phyloP scores from a whole-genome alignment of 305 asterid genomes.

The Rubia occidens region DNA sequence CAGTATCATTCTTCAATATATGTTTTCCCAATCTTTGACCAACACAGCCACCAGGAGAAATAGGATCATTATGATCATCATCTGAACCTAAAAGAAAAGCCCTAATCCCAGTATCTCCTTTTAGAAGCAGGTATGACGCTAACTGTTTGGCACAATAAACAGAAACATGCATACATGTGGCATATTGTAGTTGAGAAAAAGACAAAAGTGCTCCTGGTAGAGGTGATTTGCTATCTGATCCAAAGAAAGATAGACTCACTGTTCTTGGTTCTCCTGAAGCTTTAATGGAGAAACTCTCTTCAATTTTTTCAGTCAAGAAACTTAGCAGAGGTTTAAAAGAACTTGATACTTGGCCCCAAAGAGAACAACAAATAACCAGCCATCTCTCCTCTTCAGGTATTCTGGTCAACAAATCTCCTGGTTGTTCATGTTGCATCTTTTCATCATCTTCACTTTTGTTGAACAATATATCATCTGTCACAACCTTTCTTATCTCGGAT shows the following conservation, averaged over 20 bases:
- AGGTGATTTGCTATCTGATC: slow-evolving; percentile 27
- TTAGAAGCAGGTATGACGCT: slow-evolving; percentile 49
- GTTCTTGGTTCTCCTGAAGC: slow-evolving; percentile 16
- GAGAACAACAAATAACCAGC: slow-evolving; percentile 43
- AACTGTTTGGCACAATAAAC: slow-evolving; percentile 55
- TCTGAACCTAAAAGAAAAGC: slow-evolving; percentile 32
- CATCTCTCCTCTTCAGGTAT: slow-evolving; percentile 46
- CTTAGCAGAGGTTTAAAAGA: slow-evolving; percentile 46
- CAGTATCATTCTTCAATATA: slow-evolving; percentile 29
- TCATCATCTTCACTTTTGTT: slow-evolving; percentile 27
- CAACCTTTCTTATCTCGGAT: slow-evolving; percentile 36
- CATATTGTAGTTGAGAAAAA: slow-evolving; percentile 40
- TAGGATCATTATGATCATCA: slow-evolving; percentile 32
- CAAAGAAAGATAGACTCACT: slow-evolving; percentile 19
- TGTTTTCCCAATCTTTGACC: slow-evolving; percentile 26
- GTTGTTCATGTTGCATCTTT: slow-evolving; percentile 33
- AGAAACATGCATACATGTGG: slow-evolving; percentile 41
- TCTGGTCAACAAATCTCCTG: slow-evolving; percentile 25
- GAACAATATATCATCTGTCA: slow-evolving; percentile 34
- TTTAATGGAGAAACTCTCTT: slow-evolving; percentile 27
- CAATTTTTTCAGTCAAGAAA: slow-evolving; percentile 31
- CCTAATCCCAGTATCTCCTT: slow-evolving; percentile 38
- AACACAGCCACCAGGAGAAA: slow-evolving; percentile 22
- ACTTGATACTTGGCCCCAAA: slow-evolving; percentile 64
- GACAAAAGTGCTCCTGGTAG: slow-evolving; percentile 29